Base-by-base conservation (phyloP, 495 filamentous ascomycete genomes). In the Xylaria curta region DNA sequence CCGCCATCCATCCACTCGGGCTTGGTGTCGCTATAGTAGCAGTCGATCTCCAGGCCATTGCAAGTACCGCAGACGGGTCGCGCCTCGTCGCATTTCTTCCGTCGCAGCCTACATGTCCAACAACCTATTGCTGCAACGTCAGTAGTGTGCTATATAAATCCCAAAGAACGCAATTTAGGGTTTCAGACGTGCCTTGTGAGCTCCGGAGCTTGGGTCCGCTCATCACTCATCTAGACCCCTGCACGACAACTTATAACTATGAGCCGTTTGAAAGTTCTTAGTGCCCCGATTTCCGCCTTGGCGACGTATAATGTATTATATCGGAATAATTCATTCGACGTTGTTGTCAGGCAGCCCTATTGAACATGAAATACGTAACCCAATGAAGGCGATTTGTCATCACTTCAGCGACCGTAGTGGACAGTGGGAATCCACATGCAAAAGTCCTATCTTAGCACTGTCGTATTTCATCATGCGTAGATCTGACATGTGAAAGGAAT, bases 1-100 rank as follows among this genome's bases (percentile, higher is more conserved):
- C 81, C 79, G 38, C 81, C 81, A 72, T 84, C 82, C 81, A 83
- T 82, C 82, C 81, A 84, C 26, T 77, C 78, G 49, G 82, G 82
- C 72, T 79, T 84, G 33, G 76, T 66, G 24, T 71, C 61, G 53
- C 68, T 68, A 66, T 77, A 79, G 61, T 82, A 72, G 66, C 81
- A 83, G 36, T 72, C 73, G 63, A 83, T 81, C 66, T 70, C 66
- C 26, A 83, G 78, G 15, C 71, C 70, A 56, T 59, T 36, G 71
- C 81, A 84, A 15, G 54, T 49, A 6, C 73, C 72, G 71, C 81
- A 84, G 7, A 76, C 71, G 49, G 82, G 82, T 1, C 71, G 77
- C 28, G 59, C 66, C 75, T 80, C 77, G 69, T 84, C 82, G 71
- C 82, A 84, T 69, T 81, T 81, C 68, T 84, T 84, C 59, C 77